Evolutionary conservation across 2,329 filamentous ascomycete genomes (phyloP).

Genomic region (Raffaelea arxii): DNA sequence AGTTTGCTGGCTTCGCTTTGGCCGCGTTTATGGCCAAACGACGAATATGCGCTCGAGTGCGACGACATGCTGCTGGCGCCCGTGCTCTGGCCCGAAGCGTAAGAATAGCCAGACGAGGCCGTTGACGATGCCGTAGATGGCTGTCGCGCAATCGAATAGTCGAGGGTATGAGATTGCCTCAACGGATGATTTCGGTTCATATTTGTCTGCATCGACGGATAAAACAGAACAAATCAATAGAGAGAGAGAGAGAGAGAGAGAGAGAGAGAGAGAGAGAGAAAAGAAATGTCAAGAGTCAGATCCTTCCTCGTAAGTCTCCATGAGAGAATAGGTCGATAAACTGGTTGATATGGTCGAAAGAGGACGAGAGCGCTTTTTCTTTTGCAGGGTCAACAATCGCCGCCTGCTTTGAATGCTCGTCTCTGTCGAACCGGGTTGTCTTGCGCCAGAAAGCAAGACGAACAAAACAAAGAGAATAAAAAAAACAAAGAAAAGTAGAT

Average conservation of each 20-base stretch:
- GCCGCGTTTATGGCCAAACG: slow-evolving; percentile 58
- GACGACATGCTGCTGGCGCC: slow-evolving; percentile 63
- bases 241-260: background rate
- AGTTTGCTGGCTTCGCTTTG: slow-evolving; percentile 58
- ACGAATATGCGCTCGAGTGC: slow-evolving; percentile 51
- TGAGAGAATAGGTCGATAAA: no score
- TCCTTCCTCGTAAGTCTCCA: no score
- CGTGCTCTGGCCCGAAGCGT: slow-evolving; percentile 45
- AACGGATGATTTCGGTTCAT: slow-evolving; percentile 49
- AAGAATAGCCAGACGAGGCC: slow-evolving; percentile 60
- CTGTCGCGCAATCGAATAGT: slow-evolving; percentile 46
- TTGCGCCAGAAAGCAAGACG: no score
- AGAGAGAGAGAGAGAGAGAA: no score
- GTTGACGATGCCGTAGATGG: slow-evolving; percentile 62
- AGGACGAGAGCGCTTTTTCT: no score
- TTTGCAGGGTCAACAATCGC: no score
- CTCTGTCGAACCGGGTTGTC: no score
- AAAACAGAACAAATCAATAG: background rate
- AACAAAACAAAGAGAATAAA: background rate
- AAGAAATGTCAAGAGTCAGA: background rate
- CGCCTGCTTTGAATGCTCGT: no score
- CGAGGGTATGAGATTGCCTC: slow-evolving; percentile 44
- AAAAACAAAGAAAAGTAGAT: background rate
- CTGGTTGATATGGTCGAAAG: no score
- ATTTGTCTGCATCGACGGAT: slow-evolving; percentile 26